phyloP scores from a whole-genome alignment of 495 filamentous ascomycete species.

The Trichoderma reesei region DNA sequence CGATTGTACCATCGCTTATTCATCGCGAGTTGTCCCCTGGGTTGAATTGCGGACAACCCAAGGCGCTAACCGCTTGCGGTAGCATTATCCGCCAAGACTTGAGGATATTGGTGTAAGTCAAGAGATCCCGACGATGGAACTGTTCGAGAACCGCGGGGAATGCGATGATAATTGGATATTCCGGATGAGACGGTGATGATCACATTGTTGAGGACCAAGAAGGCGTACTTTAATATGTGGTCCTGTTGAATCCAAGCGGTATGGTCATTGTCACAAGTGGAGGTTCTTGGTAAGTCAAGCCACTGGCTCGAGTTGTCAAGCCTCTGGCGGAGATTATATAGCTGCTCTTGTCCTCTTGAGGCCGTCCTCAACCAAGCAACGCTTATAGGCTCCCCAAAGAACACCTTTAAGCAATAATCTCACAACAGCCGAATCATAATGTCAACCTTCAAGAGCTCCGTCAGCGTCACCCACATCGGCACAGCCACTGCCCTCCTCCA shows the following conservation, averaged over 20 bases:
- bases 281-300: no score
- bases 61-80: neutral
- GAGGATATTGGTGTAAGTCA: neutral
- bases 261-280: no score
- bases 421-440: neutral
- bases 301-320: no score
- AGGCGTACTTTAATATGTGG: neutral
- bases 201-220: neutral
- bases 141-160: neutral
- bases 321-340: no score
- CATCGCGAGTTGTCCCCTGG: neutral
- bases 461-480: conserved; percentile 38
- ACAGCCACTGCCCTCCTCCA: conserved; percentile 43
- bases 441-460: conserved; percentile 13
- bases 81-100: conserved; percentile 3
- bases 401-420: neutral
- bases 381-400: neutral
- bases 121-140: neutral
- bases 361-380: neutral
- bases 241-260: no score
- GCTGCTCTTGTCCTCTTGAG: no score
- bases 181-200: neutral
- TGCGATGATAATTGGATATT: neutral
- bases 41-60: no score
- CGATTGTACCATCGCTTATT: neutral